Evolutionary conservation across 2,329 filamentous ascomycete genomes (phyloP).

Genomic region (Onygena corvina): DNA sequence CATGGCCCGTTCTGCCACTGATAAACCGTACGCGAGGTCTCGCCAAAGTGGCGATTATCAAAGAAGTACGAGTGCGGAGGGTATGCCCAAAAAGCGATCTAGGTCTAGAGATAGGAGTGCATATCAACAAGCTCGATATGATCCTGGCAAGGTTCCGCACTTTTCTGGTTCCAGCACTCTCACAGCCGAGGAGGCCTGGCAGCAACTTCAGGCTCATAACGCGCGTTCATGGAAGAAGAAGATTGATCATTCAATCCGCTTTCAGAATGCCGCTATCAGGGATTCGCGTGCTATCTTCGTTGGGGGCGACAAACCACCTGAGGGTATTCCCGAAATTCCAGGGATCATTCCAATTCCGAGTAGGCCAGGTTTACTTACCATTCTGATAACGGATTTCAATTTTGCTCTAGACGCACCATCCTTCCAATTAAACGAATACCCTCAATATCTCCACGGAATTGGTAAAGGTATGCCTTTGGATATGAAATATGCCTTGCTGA

Average conservation of each 20-base stretch:
- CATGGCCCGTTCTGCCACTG: conserved; percentile 38
- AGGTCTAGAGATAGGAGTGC: conserved; percentile 25
- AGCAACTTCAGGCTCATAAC: conserved; percentile 66
- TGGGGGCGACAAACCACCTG: conserved; percentile 66
- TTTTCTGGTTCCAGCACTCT: conserved; percentile 63
- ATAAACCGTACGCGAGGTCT: conserved; percentile 26
- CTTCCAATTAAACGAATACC: conserved; percentile 69
- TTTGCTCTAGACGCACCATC: conserved; percentile 83
- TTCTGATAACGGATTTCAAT: conserved; percentile 71
- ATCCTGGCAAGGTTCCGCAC: conserved; percentile 62
- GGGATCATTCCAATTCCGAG: conserved; percentile 74
- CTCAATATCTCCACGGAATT: conserved; percentile 71
- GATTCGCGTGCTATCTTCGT: conserved; percentile 71
- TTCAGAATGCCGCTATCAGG: conserved; percentile 60
- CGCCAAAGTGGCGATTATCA: conserved; percentile 28
- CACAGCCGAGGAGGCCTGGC: conserved; percentile 62
- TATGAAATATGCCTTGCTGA: conserved; percentile 77
- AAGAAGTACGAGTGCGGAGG: conserved; percentile 48
- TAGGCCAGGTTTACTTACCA: conserved; percentile 69
- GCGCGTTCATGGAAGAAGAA: conserved; percentile 83
- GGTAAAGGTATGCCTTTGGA: conserved; percentile 94
- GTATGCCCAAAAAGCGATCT: conserved; percentile 24
- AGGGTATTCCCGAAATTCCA: conserved; percentile 72
- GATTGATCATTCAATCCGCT: conserved; percentile 63
- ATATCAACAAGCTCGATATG: conserved; percentile 47